These are phyloP conservation scores for Brassica carinata DNA, from an alignment of 345 rosid species.

Conservation along the genomic window DNA sequence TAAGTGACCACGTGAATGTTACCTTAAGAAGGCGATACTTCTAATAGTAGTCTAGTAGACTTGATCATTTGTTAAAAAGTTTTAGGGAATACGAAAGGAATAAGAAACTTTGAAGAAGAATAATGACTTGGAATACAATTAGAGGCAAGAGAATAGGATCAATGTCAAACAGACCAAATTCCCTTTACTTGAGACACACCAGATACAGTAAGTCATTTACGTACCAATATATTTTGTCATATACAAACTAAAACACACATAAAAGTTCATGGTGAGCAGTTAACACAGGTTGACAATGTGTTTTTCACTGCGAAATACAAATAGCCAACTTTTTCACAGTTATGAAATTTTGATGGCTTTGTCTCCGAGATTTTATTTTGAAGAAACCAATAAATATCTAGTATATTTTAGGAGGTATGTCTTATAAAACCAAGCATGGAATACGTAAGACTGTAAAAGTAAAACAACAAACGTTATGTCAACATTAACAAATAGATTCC, in stretches of 20 bases:
- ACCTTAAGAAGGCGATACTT: too few species aligned
- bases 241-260: not conserved
- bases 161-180: conserved; percentile 34
- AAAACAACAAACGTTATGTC: not conserved
- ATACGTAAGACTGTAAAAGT: too few species aligned
- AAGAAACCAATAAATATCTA: too few species aligned
- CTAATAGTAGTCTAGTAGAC: not conserved
- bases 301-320: too few species aligned
- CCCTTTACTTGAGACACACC: conserved; percentile 23
- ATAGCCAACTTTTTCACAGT: not conserved
- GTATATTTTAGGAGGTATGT: too few species aligned
- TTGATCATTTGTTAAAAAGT: not conserved
- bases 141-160: conserved; percentile 8
- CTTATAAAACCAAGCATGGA: too few species aligned
- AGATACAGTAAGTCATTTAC: not conserved
- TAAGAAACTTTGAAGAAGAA: not conserved
- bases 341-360: not conserved
- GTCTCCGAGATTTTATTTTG: not conserved
- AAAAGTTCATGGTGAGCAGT: not conserved
- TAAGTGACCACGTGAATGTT: too few species aligned
- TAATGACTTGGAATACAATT: not conserved
- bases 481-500: not conserved
- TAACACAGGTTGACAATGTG: not conserved
- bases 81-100: conserved; percentile 7
- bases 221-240: conserved; percentile 26